Percentiles rank a stretch among this genome's conserved stretches.
Evolutionary conservation across 257 asterid genomes (phyloP).

Genomic region (Lavandula angustifolia): DNA sequence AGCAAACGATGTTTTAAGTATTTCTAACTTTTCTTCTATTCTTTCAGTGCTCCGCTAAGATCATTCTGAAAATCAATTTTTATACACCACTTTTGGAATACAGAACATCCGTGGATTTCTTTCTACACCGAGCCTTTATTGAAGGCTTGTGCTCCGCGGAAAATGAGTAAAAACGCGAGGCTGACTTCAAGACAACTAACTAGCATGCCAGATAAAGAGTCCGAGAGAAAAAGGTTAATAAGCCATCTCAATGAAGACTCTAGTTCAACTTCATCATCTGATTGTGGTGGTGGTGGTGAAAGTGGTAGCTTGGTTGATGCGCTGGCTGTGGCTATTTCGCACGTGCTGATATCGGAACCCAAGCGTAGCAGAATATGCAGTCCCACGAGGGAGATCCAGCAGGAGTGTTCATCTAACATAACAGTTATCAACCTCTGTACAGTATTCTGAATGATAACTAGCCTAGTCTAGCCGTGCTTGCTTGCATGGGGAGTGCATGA

Average conservation of each 20-base stretch:
- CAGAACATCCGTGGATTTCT: slow-evolving; percentile 67
- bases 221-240: slow-evolving; percentile 52
- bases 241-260: slow-evolving; percentile 54
- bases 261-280: slow-evolving; percentile 34
- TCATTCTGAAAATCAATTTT: not conserved
- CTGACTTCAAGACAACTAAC: slow-evolving; percentile 47
- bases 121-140: slow-evolving; percentile 42
- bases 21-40: slow-evolving; percentile 19
- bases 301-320: slow-evolving; percentile 55
- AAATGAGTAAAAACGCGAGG: slow-evolving; percentile 38
- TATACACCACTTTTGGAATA: not conserved
- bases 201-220: slow-evolving; percentile 41
- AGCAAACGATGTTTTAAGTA: slow-evolving; percentile 77
- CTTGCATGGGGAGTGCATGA: too few relatives aligned
- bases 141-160: slow-evolving; percentile 27
- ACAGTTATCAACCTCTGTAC: slow-evolving; percentile 66
- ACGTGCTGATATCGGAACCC: slow-evolving; percentile 67
- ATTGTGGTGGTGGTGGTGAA: slow-evolving; percentile 42
- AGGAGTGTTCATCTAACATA: slow-evolving; percentile 74
- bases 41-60: too few relatives aligned
- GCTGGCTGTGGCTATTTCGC: slow-evolving; percentile 69
- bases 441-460: slow-evolving; percentile 50
- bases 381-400: slow-evolving; percentile 50
- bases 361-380: slow-evolving; percentile 78
- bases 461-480: too few relatives aligned